phyloP scores from a whole-genome alignment of 2,329 filamentous ascomycete genomes.

The Stromatinia cepivora region DNA sequence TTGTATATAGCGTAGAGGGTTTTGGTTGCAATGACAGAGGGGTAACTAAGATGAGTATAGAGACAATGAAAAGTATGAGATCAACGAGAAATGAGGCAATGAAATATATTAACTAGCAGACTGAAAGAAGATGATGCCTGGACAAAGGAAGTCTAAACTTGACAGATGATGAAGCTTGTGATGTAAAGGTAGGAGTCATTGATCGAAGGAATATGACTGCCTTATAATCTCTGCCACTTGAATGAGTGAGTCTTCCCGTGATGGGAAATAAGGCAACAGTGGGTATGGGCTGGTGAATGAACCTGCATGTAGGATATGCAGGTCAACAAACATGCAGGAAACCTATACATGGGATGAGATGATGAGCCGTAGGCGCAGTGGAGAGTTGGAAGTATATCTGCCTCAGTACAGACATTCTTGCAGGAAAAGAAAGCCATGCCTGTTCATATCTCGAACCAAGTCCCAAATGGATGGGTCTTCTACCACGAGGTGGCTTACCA shows the following conservation, averaged over 20 bases:
- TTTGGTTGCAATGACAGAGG: constrained; percentile 17
- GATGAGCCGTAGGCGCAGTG: constrained; percentile 35
- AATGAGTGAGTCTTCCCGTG: constrained; percentile 28
- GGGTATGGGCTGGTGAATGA: constrained; percentile 25
- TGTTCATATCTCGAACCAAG: constrained; percentile 25
- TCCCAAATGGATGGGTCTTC: constrained; percentile 37
- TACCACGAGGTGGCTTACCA: constrained; percentile 27
- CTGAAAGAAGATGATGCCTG: constrained; percentile 36
- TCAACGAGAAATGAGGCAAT: constrained; percentile 30
- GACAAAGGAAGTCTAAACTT: constrained; percentile 37
- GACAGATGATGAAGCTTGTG: constrained; percentile 33
- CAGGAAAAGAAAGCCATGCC: constrained; percentile 20
- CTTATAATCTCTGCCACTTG: constrained; percentile 36
- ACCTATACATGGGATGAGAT: constrained; percentile 29
- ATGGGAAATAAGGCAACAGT: constrained; percentile 37
- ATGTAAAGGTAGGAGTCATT: constrained; percentile 40
- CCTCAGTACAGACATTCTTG: constrained; percentile 28
- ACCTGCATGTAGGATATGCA: constrained; percentile 34
- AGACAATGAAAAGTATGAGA: constrained; percentile 24
- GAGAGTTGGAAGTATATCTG: constrained; percentile 27
- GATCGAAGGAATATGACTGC: constrained; percentile 37
- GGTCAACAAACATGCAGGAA: constrained; percentile 35
- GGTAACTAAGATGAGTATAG: constrained; percentile 14
- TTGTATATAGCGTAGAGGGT: background rate
- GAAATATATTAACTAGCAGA: constrained; percentile 40